These are phyloP conservation scores for Erodium trifolium DNA, from an alignment of 441 rosid genomes.

Conservation along the genomic window DNA sequence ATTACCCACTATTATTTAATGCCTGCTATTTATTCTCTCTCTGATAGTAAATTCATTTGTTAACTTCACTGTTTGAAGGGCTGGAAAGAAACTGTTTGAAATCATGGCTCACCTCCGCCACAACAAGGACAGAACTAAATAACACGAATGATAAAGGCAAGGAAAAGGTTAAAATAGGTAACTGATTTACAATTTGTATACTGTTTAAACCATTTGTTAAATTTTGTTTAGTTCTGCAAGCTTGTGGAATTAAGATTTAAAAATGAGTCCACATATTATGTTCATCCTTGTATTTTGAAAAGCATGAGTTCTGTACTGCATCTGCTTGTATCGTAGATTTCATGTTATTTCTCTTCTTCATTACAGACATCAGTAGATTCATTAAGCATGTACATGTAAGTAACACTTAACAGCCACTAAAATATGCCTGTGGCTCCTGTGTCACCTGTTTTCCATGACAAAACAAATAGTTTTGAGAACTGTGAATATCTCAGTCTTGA, in stretches of 20 bases:
- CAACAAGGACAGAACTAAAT: constrained; percentile 32
- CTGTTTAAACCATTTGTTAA: constrained; percentile 2
- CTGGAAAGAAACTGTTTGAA: constrained; percentile 48
- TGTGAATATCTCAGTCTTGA: not conserved
- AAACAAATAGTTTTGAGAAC: not conserved
- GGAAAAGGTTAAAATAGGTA: constrained; percentile 39
- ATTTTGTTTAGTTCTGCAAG: not conserved
- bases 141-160: constrained; percentile 21
- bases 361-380: not conserved
- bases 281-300: not conserved
- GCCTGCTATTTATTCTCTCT: constrained; percentile 8
- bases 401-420: not conserved
- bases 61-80: constrained; percentile 33
- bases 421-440: constrained; percentile 1
- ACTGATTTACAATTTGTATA: constrained; percentile 2
- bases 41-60: constrained; percentile 6
- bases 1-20: not conserved
- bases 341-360: not conserved
- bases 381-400: not conserved
- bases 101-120: constrained; percentile 68
- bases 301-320: constrained; percentile 2
- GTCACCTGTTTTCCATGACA: not conserved
- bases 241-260: constrained; percentile 4
- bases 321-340: not conserved
- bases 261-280: not conserved